These are phyloP conservation scores for Gaeumannomyces tritici DNA, from an alignment of 2,329 filamentous ascomycete genomes.

Conservation along the genomic window DNA sequence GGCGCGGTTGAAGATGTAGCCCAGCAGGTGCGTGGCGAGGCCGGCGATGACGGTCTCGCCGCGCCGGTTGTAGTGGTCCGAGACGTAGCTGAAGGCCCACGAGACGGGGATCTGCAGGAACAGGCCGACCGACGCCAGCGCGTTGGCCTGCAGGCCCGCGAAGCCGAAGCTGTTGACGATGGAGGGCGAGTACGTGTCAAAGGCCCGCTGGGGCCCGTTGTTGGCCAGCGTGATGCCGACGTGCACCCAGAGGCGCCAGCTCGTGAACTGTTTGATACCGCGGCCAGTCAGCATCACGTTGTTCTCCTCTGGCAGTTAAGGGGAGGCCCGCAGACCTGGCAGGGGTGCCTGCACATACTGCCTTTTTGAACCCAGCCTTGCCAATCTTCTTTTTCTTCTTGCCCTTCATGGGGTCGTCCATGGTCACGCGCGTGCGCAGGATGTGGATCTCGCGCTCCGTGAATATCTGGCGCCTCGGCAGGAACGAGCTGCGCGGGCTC, in stretches of 20 bases:
- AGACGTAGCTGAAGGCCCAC: constrained; percentile 40
- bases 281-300: neutral
- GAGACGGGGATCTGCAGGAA: constrained; percentile 42
- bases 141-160: constrained; percentile 35
- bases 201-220: constrained; percentile 29
- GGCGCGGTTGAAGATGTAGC: constrained; percentile 42
- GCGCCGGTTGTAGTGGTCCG: constrained; percentile 38
- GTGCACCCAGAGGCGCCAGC: constrained; percentile 38
- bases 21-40: constrained; percentile 35
- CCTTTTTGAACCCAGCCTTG: constrained; percentile 31
- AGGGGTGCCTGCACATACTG: constrained; percentile 16
- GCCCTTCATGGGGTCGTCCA: constrained; percentile 34
- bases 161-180: constrained; percentile 46
- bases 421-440: constrained; percentile 26
- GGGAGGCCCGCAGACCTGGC: neutral
- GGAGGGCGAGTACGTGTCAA: constrained; percentile 30
- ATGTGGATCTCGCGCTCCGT: constrained; percentile 30
- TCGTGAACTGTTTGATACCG: constrained; percentile 24
- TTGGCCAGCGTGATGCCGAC: constrained; percentile 22
- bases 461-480: constrained; percentile 24
- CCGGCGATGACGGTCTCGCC: constrained; percentile 43
- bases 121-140: constrained; percentile 43
- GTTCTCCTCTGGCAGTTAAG: too few relatives aligned
- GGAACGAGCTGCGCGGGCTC: constrained; percentile 30
- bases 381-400: constrained; percentile 39